These are phyloP conservation scores for Aschersonia sp. DNA, from an alignment of 2,329 filamentous ascomycete genomes.

Conservation along the genomic window DNA sequence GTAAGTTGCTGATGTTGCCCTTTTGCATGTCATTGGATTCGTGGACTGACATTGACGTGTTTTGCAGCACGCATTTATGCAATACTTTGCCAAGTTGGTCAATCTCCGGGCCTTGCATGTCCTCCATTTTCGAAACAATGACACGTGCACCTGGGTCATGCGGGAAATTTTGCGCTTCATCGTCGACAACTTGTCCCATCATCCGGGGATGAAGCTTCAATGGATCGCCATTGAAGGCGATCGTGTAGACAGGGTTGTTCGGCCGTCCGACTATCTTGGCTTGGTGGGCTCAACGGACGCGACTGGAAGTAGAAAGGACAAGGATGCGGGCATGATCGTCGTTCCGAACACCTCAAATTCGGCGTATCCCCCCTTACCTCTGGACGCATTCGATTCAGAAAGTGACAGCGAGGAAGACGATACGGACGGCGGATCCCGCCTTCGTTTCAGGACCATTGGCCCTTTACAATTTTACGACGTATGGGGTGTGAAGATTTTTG, in stretches of 20 bases:
- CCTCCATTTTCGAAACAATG: constrained; percentile 36
- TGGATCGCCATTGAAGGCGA: constrained; percentile 42
- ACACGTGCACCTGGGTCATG: constrained; percentile 41
- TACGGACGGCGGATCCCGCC: constrained; percentile 15
- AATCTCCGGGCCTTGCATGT: constrained; percentile 40
- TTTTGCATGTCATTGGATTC: neutral
- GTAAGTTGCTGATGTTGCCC: constrained; percentile 24
- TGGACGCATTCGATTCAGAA: constrained; percentile 14
- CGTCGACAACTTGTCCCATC: constrained; percentile 41
- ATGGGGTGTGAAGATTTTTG: constrained; percentile 39
- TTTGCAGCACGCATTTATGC: constrained; percentile 41
- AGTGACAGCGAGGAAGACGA: constrained; percentile 20
- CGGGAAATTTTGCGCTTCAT: constrained; percentile 43
- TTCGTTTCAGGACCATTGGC: constrained; percentile 20
- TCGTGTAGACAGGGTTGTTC: constrained; percentile 31
- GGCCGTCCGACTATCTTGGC: constrained; percentile 15
- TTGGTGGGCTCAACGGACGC: too few species aligned
- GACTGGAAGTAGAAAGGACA: too few species aligned
- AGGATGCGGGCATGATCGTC: too few species aligned
- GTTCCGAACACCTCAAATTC: too few species aligned
- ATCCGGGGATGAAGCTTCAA: constrained; percentile 39
- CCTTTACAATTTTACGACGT: constrained; percentile 23
- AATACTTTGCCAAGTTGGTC: constrained; percentile 30
- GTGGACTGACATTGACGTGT: neutral
- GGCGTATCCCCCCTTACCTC: constrained; percentile 13